A percentile compares a stretch with the other conserved stretches of the same genome.
Conservation (phyloP, 169 alveolate species). For the Plasmodium yoelii region DNA sequence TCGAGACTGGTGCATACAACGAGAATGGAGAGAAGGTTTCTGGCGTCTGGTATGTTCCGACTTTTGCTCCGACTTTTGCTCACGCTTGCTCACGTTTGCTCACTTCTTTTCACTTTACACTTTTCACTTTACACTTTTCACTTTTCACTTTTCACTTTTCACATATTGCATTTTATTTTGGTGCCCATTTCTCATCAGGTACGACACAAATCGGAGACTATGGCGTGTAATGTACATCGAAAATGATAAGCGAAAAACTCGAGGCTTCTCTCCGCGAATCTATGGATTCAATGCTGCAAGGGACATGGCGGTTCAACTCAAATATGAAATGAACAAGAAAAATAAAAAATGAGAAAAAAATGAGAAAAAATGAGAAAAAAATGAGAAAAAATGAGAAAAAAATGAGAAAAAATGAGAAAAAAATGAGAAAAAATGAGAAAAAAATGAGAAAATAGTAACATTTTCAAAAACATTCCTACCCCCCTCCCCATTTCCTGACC, state of each 20-base stretch:
- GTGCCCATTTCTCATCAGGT: constrained; percentile 15
- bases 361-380: not conserved
- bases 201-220: constrained; percentile 63
- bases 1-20: constrained; percentile 67
- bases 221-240: constrained; percentile 76
- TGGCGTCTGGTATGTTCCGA: constrained; percentile 72
- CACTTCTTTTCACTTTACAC: too few relatives aligned
- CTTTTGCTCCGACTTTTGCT: too few relatives aligned
- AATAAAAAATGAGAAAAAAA: constrained; percentile 33
- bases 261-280: constrained; percentile 71
- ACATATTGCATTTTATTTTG: not conserved
- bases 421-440: too few relatives aligned
- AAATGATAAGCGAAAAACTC: constrained; percentile 65
- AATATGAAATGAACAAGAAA: constrained; percentile 70
- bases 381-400: not conserved
- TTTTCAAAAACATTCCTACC: too few relatives aligned
- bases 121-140: too few relatives aligned
- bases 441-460: not conserved
- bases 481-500: too few relatives aligned
- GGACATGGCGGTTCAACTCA: constrained; percentile 65
- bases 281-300: constrained; percentile 71
- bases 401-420: too few relatives aligned
- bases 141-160: too few relatives aligned
- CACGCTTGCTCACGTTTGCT: too few relatives aligned
- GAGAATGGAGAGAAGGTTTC: constrained; percentile 74